Conservation (phyloP, 1,284 basidiomycete genomes). For the Xerocomus tenax region DNA sequence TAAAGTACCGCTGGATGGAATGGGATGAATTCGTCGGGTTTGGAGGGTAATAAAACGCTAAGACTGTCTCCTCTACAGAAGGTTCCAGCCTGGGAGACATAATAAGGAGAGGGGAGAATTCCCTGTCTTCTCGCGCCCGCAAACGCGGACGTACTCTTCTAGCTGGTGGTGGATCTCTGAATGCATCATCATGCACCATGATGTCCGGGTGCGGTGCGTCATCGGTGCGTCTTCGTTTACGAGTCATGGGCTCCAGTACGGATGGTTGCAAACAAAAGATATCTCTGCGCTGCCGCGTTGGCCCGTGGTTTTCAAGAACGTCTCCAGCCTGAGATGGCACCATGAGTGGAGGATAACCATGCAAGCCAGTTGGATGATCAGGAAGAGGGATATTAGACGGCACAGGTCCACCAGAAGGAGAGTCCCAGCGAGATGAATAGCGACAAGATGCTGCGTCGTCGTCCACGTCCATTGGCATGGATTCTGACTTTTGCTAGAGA, state of each 20-base stretch:
- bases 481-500: conserved; percentile 10
- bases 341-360: not conserved
- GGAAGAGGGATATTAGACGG: not conserved
- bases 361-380: not conserved
- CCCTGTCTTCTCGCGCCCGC: conserved; percentile 3
- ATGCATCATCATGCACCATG: not conserved
- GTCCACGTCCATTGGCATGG: conserved; percentile 11
- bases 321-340: not conserved
- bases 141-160: conserved; percentile 12
- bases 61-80: conserved; percentile 4
- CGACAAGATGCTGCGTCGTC: not conserved
- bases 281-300: not conserved
- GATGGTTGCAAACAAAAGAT: not conserved
- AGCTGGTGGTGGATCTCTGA: not conserved
- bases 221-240: conserved; percentile 18
- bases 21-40: not conserved
- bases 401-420: not conserved
- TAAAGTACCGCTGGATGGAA: conserved; percentile 2
- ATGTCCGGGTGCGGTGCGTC: not conserved
- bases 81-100: conserved; percentile 11
- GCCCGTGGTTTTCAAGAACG: not conserved
- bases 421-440: not conserved
- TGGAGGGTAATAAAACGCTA: not conserved
- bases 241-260: not conserved
- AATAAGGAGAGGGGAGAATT: conserved; percentile 22